Evolutionary conservation across 2,329 filamentous ascomycete species (phyloP).

Genomic region (Neonectria ditissima): DNA sequence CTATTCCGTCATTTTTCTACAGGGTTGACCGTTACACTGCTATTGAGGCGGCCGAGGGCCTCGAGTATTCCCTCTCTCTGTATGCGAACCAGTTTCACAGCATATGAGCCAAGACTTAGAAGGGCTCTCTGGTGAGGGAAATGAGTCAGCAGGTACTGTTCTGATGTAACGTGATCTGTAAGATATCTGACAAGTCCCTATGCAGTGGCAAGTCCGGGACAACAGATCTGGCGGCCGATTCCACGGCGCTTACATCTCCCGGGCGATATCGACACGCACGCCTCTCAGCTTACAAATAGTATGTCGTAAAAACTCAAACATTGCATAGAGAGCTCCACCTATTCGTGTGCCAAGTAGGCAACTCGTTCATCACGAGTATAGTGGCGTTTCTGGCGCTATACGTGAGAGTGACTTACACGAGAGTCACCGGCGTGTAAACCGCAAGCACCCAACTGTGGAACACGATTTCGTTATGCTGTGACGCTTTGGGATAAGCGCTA

Average conservation of each 20-base stretch:
- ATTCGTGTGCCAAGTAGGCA: neutral
- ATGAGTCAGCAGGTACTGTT: neutral
- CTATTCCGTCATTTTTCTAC: neutral
- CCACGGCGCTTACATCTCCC: neutral
- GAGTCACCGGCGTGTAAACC: neutral
- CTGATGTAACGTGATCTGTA: neutral
- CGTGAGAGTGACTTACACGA: neutral
- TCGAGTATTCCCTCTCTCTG: neutral
- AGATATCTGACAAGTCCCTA: neutral
- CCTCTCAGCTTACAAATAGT: slow-evolving; percentile 1
- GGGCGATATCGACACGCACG: neutral
- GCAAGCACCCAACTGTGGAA: neutral
- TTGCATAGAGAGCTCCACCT: neutral
- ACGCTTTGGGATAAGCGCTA: neutral
- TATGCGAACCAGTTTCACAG: neutral
- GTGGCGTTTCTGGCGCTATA: neutral
- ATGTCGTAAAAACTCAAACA: neutral
- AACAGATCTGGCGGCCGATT: neutral
- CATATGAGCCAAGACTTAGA: neutral
- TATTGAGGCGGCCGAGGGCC: neutral
- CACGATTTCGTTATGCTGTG: neutral
- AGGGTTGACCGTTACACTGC: neutral
- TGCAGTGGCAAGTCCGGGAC: neutral
- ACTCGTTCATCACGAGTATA: neutral
- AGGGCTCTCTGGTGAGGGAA: neutral